phyloP scores from a whole-genome alignment of 306 rosid species.

The Cicer pinnatifidum region DNA sequence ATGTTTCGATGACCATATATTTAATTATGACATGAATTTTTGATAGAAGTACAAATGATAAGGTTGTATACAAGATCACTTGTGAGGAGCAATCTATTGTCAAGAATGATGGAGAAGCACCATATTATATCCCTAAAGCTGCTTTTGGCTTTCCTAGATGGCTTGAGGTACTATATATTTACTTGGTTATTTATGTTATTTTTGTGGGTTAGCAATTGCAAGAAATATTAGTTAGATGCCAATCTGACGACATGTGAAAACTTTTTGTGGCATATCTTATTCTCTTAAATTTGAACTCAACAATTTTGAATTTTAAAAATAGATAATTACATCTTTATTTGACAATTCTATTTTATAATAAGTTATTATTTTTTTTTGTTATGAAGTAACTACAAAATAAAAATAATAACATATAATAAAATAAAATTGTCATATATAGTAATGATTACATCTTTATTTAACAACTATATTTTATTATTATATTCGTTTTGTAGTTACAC shows the following conservation, averaged over 20 bases:
- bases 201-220: conserved; percentile 6
- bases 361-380: no score
- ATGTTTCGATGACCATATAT: no score
- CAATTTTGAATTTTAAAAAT: conserved; percentile 33
- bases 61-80: conserved; percentile 64
- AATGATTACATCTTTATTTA: no score
- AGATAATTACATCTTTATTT: neutral
- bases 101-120: conserved; percentile 66
- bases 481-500: no score
- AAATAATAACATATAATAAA: no score
- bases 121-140: conserved; percentile 64
- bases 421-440: no score
- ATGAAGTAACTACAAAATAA: no score
- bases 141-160: conserved; percentile 93
- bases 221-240: conserved; percentile 33
- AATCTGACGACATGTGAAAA: conserved; percentile 25
- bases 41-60: conserved; percentile 59
- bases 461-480: no score
- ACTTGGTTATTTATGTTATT: conserved; percentile 7
- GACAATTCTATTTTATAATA: no score
- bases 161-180: conserved; percentile 76
- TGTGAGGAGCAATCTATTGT: conserved; percentile 69
- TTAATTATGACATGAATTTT: no score
- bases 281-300: conserved; percentile 4
- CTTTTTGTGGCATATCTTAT: conserved; percentile 24